Conservation (phyloP, 1,139 yeast genomes). For the Geotrichum macrosporum region DNA sequence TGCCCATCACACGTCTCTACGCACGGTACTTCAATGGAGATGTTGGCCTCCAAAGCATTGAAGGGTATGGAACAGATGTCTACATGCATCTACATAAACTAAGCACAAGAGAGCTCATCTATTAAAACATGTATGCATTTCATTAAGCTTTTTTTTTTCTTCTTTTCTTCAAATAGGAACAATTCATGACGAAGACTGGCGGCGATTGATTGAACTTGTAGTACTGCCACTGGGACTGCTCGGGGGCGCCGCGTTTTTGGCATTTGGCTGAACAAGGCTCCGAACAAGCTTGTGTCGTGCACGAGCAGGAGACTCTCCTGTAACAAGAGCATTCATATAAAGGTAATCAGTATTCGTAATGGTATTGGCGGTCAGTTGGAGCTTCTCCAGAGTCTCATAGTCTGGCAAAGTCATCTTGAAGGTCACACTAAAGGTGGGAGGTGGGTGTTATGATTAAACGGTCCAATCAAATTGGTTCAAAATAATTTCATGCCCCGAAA, state of each 20-base stretch:
- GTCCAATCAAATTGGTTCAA: conserved; percentile 16
- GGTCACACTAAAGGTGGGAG: not conserved
- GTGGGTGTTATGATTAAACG: not conserved
- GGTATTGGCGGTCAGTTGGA: conserved; percentile 15
- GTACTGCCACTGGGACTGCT: not conserved
- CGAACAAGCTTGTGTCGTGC: conserved; percentile 1
- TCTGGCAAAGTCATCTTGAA: conserved; percentile 13
- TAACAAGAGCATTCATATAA: conserved; percentile 5
- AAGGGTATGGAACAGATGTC: conserved; percentile 81
- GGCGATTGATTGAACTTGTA: not conserved
- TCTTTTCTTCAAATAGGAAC: no score
- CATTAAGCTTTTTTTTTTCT: no score
- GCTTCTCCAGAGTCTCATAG: conserved; percentile 13
- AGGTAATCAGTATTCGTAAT: conserved; percentile 13
- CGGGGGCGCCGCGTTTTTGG: not conserved
- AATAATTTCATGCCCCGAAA: conserved; percentile 1
- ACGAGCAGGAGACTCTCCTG: conserved; percentile 9
- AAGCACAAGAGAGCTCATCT: conserved; percentile 29
- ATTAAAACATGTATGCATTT: no score
- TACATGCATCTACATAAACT: conserved; percentile 63
- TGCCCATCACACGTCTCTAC: conserved; percentile 68
- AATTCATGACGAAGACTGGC: conserved; percentile 1
- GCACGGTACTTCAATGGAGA: conserved; percentile 82
- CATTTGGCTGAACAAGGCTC: conserved; percentile 3
- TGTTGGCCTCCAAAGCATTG: conserved; percentile 71